phyloP scores from a whole-genome alignment of 2,329 filamentous ascomycete genomes.

The Penicillium aurantiogriseum region DNA sequence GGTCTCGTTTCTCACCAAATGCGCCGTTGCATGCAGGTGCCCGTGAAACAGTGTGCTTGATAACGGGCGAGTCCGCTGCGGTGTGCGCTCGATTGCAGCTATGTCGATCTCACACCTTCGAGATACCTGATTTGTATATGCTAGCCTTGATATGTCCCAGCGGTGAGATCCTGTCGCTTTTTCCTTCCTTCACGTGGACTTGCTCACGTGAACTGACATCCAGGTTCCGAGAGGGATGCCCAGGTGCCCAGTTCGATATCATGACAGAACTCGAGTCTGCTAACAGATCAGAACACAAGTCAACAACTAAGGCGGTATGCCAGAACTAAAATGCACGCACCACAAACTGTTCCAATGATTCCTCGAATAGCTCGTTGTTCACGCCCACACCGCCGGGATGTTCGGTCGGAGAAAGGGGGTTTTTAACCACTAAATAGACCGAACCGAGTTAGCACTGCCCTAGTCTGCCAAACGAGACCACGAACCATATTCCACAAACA shows the following conservation, averaged over 20 bases:
- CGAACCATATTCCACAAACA: conserved; percentile 91
- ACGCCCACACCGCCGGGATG: conserved; percentile 62
- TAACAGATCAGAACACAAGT: conserved; percentile 22
- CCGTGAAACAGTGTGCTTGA: not conserved
- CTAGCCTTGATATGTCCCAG: not conserved
- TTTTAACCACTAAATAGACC: conserved; percentile 56
- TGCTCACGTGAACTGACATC: not conserved
- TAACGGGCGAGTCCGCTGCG: conserved; percentile 8
- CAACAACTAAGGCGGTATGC: conserved; percentile 9
- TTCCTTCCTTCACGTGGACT: not conserved
- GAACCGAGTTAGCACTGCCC: conserved; percentile 8
- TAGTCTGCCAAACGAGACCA: not conserved
- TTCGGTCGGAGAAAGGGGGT: conserved; percentile 60
- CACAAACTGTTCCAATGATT: conserved; percentile 54
- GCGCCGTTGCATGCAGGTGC: conserved; percentile 7
- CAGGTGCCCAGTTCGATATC: conserved; percentile 9
- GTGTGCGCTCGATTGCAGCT: conserved; percentile 11
- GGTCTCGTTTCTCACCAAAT: not conserved
- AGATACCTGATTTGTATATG: not conserved
- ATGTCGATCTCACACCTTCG: not conserved
- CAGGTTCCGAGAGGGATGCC: not conserved
- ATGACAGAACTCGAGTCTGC: conserved; percentile 36
- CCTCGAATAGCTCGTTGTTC: conserved; percentile 64
- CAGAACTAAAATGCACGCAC: conserved; percentile 32
- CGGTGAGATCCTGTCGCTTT: not conserved